Conservation (phyloP, 108 stramenopile species). For the Poteriospumella lacustris region DNA sequence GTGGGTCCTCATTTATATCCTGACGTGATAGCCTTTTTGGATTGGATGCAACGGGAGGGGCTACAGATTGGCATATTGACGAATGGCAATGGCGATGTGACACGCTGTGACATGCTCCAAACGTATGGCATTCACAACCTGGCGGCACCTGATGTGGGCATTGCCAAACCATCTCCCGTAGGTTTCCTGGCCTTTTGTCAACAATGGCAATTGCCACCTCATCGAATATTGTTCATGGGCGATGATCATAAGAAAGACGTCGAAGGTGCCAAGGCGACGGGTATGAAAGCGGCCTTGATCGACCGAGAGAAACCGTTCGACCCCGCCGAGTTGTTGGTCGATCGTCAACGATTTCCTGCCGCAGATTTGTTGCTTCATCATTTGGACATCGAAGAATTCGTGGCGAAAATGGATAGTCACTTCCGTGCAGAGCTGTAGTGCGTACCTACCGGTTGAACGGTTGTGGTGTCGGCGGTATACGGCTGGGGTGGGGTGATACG, state of each 20-base stretch:
- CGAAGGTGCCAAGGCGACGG: not conserved
- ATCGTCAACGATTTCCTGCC: too few relatives aligned
- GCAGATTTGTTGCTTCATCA: too few relatives aligned
- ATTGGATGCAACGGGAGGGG: not conserved
- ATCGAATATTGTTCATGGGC: constrained; percentile 11
- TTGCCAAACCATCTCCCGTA: constrained; percentile 14
- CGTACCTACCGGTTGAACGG: too few relatives aligned
- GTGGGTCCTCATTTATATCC: not conserved
- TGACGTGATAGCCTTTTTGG: not conserved
- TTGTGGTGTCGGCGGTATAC: too few relatives aligned
- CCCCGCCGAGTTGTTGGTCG: too few relatives aligned
- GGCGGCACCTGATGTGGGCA: not conserved
- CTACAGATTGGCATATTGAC: not conserved
- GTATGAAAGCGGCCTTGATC: not conserved
- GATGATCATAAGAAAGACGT: constrained; percentile 20
- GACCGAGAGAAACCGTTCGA: too few relatives aligned
- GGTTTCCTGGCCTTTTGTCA: not conserved
- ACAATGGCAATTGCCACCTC: not conserved
- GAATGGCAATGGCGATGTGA: constrained; percentile 10
- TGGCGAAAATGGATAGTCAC: too few relatives aligned
- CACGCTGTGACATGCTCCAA: not conserved
- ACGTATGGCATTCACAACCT: not conserved
- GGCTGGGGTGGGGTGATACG: too few relatives aligned
- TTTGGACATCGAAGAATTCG: too few relatives aligned
- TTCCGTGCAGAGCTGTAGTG: too few relatives aligned